Base-by-base conservation (phyloP, 179 eudicot species). In the Pouteria campechiana region DNA sequence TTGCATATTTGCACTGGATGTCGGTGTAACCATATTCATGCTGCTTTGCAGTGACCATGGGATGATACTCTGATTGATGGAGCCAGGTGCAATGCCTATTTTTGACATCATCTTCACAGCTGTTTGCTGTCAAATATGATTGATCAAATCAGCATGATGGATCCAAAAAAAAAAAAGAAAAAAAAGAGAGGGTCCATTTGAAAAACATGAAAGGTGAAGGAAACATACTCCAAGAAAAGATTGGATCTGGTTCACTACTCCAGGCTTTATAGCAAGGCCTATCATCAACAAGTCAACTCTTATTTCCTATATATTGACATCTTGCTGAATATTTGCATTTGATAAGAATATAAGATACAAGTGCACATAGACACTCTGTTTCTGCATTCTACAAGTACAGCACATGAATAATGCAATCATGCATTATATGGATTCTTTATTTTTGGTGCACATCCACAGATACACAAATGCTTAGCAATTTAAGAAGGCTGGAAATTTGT, bases 201-300 rank as follows among this genome's bases (percentile, higher is more conserved):
- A n/a, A n/a, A n/a, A n/a, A n/a, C n/a, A 39, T 2, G 12, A 27
- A 32, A 23, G 37, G 31, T 14, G n/a, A 22, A 13, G n/a, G 44
- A 41, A 37, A 68, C 74, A 47, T 86, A 86, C 96, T 48, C 70
- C 52, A 33, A 68, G 33, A 49, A 48, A 63, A 34, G 76, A 61
- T 37, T 90, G 98, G 55, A 82, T 73, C 55, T 67, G 90, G 46
- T 72, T 59, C 37, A 86, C 52, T 29, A 76, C 96, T 36, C 84
- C 78, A 25, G 96, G 98, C 74, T 90, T 90, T 63, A 86, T 43
- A 46, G 92, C 94, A 53, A 90, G 69, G 51, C 98, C 98, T 90
- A 67, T 41, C 48, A 63, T 21, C 50, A 24, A 19, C 49, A 61
- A 33, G 48, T 37, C 6, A 40, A 37, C n/a, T n/a, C n/a, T n/a